Percentiles rank a stretch among this genome's conserved stretches.
These are phyloP conservation scores for Setomelanomma holmii DNA, from an alignment of 2,329 filamentous ascomycete genomes.

Conservation along the genomic window DNA sequence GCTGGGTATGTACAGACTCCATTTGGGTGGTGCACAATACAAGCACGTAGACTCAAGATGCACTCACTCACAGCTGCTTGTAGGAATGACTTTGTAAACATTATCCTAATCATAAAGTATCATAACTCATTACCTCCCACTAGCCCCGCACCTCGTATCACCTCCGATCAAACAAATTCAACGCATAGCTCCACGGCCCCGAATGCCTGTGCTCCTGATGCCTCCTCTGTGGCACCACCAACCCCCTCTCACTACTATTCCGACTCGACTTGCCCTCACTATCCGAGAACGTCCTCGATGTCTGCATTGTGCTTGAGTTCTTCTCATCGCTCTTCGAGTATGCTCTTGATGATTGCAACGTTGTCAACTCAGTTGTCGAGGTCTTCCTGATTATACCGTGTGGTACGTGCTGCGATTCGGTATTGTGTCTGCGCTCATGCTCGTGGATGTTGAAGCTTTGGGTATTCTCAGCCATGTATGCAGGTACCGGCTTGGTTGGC, in stretches of 20 bases:
- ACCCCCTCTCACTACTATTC: constrained; percentile 7
- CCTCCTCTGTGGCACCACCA: constrained; percentile 10
- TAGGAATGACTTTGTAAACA: not conserved
- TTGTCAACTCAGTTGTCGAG: not conserved
- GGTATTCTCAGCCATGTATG: not conserved
- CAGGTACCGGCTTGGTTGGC: not conserved
- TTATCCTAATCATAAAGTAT: not conserved
- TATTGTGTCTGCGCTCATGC: not conserved
- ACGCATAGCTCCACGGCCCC: constrained; percentile 17
- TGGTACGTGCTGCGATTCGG: not conserved
- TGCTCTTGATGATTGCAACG: not conserved
- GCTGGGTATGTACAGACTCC: too few species aligned
- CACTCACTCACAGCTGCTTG: too few species aligned
- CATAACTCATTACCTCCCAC: too few species aligned
- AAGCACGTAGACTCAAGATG: too few species aligned
- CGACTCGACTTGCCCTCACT: constrained; percentile 5
- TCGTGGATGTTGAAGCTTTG: not conserved
- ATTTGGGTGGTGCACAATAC: too few species aligned
- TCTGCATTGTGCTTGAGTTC: not conserved
- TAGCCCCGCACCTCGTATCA: not conserved
- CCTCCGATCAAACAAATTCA: constrained; percentile 13
- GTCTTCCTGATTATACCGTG: constrained; percentile 4
- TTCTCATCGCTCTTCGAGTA: constrained; percentile 1
- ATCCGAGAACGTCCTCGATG: not conserved
- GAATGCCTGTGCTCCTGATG: constrained; percentile 11